Conservation (phyloP, 371 early-diverging fungal genomes). For the Syncephalastrum monosporum region DNA sequence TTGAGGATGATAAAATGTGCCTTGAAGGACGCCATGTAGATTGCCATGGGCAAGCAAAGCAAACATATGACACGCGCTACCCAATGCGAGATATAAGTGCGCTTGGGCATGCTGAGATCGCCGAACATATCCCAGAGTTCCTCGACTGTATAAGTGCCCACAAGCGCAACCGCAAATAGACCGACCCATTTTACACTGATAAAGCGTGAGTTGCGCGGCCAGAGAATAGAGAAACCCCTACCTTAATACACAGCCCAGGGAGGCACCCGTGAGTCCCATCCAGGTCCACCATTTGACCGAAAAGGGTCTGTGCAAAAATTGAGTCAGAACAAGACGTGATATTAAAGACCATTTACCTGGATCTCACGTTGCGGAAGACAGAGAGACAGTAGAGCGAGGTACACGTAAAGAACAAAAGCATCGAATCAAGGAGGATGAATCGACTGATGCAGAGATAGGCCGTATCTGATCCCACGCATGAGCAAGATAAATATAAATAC, state of each 20-base stretch:
- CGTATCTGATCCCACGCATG: slow-evolving; percentile 60
- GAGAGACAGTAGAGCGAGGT: slow-evolving; percentile 78
- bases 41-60: slow-evolving; percentile 81
- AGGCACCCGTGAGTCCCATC: slow-evolving; percentile 86
- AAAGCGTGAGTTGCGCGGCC: neutral
- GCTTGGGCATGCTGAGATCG: slow-evolving; percentile 75
- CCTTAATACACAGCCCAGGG: slow-evolving; percentile 88
- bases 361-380: slow-evolving; percentile 72
- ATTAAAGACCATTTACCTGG: slow-evolving; percentile 45
- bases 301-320: slow-evolving; percentile 64
- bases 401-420: slow-evolving; percentile 94
- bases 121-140: slow-evolving; percentile 95
- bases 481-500: neutral
- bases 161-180: slow-evolving; percentile 90
- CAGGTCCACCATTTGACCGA: slow-evolving; percentile 85
- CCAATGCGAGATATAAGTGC: slow-evolving; percentile 77
- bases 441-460: slow-evolving; percentile 89
- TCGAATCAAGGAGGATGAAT: slow-evolving; percentile 97
- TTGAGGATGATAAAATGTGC: slow-evolving; percentile 93
- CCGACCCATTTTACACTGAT: slow-evolving; percentile 99
- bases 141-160: slow-evolving; percentile 93
- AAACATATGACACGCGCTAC: slow-evolving; percentile 75
- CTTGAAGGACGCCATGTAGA: slow-evolving; percentile 91
- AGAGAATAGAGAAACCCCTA: slow-evolving; percentile 13
- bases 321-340: no score